Percentiles rank a stretch among this genome's conserved stretches.
Evolutionary conservation across 2,329 filamentous ascomycete species (phyloP).

Genomic region (Penicillium sp.): DNA sequence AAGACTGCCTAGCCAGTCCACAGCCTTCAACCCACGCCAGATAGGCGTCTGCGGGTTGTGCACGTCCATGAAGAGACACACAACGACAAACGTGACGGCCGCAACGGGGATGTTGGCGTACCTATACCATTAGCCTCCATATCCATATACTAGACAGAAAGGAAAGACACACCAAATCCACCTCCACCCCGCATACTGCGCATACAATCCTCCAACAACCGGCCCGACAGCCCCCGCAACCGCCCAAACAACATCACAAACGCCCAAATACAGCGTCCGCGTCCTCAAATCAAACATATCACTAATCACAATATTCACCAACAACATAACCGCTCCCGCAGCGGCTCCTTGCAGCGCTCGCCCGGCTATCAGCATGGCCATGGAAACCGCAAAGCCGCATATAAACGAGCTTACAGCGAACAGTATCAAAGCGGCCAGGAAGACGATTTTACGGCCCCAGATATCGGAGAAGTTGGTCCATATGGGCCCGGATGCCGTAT

Average conservation of each 20-base stretch:
- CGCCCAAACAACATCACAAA: slow-evolving; percentile 43
- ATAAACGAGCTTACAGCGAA: slow-evolving; percentile 57
- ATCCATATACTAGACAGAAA: slow-evolving; percentile 25
- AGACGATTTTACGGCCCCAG: slow-evolving; percentile 56
- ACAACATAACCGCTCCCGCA: slow-evolving; percentile 53
- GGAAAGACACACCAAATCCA: slow-evolving; percentile 44
- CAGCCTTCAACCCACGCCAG: slow-evolving; percentile 29
- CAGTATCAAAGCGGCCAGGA: slow-evolving; percentile 52
- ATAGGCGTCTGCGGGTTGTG: slow-evolving; percentile 22
- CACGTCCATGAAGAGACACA: slow-evolving; percentile 17
- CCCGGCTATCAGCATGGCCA: slow-evolving; percentile 55
- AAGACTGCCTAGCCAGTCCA: slow-evolving; percentile 58
- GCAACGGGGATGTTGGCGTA: slow-evolving; percentile 32
- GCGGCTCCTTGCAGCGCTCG: slow-evolving; percentile 57
- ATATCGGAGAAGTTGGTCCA: slow-evolving; percentile 48
- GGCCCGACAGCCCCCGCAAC: slow-evolving; percentile 54
- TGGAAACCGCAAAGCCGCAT: slow-evolving; percentile 49
- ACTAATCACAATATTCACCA: slow-evolving; percentile 56
- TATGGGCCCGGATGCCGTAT: slow-evolving; percentile 35
- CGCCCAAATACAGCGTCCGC: slow-evolving; percentile 45
- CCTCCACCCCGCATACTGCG: slow-evolving; percentile 50
- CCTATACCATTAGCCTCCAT: neutral
- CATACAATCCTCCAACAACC: slow-evolving; percentile 53
- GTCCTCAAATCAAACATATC: slow-evolving; percentile 54
- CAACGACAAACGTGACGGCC: slow-evolving; percentile 1